Evolutionary conservation across 2,329 filamentous ascomycete species (phyloP).

Genomic region (Alternaria viburni): DNA sequence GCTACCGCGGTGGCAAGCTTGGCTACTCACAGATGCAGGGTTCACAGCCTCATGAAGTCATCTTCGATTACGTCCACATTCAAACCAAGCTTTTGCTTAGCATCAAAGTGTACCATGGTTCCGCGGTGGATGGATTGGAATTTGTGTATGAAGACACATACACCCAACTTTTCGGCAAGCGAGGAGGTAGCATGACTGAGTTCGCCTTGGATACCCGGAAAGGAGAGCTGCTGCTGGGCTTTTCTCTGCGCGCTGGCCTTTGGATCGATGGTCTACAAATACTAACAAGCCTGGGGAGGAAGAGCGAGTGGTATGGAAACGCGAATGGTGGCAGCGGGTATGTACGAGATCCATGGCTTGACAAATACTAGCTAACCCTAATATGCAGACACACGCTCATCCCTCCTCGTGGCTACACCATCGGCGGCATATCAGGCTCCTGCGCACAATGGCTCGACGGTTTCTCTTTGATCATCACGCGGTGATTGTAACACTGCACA

Average conservation of each 20-base stretch:
- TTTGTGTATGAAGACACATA: slow-evolving; percentile 91
- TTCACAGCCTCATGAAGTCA: slow-evolving; percentile 71
- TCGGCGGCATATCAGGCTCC: slow-evolving; percentile 86
- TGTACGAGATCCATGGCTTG: slow-evolving; percentile 51
- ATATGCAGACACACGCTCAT: slow-evolving; percentile 78
- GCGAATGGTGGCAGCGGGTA: slow-evolving; percentile 80
- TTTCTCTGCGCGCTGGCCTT: slow-evolving; percentile 77
- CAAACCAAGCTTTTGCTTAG: slow-evolving; percentile 76
- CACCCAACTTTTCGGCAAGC: slow-evolving; percentile 84
- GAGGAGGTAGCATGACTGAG: slow-evolving; percentile 71
- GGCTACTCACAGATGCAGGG: slow-evolving; percentile 75
- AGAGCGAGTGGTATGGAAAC: slow-evolving; percentile 86
- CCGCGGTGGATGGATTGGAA: slow-evolving; percentile 82
- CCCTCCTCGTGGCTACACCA: slow-evolving; percentile 84
- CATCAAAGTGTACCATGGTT: slow-evolving; percentile 78
- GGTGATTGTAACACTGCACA: slow-evolving; percentile 53
- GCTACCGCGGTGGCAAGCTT: slow-evolving; percentile 76
- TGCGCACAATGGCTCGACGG: slow-evolving; percentile 83
- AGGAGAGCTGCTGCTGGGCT: slow-evolving; percentile 87
- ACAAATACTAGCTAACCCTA: slow-evolving; percentile 26
- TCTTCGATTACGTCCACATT: slow-evolving; percentile 70
- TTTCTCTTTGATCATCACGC: slow-evolving; percentile 79
- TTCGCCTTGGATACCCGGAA: slow-evolving; percentile 84
- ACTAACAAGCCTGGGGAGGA: slow-evolving; percentile 85
- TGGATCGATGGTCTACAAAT: slow-evolving; percentile 92